phyloP scores from a whole-genome alignment of 208 protist genomes.

The Crithidia expoeki region DNA sequence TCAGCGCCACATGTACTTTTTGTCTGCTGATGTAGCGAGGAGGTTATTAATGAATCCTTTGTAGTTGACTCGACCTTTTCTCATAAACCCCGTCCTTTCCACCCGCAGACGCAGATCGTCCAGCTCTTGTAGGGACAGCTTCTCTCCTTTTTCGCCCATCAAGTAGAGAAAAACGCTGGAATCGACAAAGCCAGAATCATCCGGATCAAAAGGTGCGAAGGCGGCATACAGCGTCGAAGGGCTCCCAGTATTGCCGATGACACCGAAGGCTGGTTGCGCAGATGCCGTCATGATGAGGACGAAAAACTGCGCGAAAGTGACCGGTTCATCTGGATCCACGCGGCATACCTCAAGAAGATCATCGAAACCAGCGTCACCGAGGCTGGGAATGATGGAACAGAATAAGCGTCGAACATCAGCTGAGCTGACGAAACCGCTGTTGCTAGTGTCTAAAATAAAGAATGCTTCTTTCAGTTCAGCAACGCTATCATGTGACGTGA shows the following conservation, averaged over 20 bases:
- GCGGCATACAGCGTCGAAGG: conserved; percentile 26
- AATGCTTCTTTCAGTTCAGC: conserved; percentile 74
- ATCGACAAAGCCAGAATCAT: conserved; percentile 56
- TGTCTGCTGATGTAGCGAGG: conserved; percentile 14
- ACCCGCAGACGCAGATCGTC: conserved; percentile 47
- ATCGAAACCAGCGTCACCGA: conserved; percentile 37
- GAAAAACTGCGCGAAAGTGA: conserved; percentile 78
- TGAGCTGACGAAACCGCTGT: conserved; percentile 45
- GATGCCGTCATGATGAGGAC: conserved; percentile 34
- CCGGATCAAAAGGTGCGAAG: conserved; percentile 53
- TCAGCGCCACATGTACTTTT: conserved; percentile 19
- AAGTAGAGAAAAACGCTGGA: conserved; percentile 53
- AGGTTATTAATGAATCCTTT: conserved; percentile 53
- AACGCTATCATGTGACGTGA: conserved; percentile 52
- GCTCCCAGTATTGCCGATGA: conserved; percentile 3
- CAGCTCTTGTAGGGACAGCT: conserved; percentile 43
- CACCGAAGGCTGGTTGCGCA: neutral
- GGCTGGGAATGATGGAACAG: conserved; percentile 29
- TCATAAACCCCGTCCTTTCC: conserved; percentile 44
- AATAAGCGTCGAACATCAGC: conserved; percentile 42
- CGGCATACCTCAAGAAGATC: conserved; percentile 37
- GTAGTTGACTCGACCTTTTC: conserved; percentile 60
- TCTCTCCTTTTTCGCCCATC: conserved; percentile 54
- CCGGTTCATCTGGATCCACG: conserved; percentile 34
- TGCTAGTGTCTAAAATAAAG: conserved; percentile 45